Evolutionary conservation across 140 eudicot species (phyloP).

Genomic region (Flaveria floridana): DNA sequence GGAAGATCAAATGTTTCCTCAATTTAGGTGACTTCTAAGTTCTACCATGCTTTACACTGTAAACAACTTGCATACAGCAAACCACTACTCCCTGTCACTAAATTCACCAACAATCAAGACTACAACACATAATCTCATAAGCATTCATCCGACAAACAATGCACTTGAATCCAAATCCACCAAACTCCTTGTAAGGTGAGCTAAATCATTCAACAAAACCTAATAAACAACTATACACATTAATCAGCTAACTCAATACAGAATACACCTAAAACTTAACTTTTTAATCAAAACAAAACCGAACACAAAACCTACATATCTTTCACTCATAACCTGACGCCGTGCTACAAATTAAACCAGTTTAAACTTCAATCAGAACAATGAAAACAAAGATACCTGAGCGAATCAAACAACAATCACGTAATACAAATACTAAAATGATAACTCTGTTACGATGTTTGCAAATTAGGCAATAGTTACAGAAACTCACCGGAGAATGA

Average conservation of each 20-base stretch:
- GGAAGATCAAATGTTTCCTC: background rate
- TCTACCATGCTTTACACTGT: background rate
- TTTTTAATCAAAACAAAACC: background rate
- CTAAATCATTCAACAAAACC: background rate
- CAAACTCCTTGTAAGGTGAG: too few species aligned
- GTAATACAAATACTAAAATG: background rate
- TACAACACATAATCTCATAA: background rate
- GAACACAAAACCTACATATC: conserved; percentile 12
- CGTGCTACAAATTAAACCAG: background rate
- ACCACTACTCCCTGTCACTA: conserved; percentile 2
- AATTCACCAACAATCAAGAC: background rate
- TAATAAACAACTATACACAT: background rate
- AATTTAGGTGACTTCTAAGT: background rate
- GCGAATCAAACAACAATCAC: conserved; percentile 15
- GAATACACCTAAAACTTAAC: conserved; percentile 19
- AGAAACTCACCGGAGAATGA: conserved; percentile 25
- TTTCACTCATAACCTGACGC: background rate
- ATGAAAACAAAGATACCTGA: background rate
- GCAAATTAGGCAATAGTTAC: conserved; percentile 23
- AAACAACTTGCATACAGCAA: background rate
- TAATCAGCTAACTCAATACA: conserved; percentile 17
- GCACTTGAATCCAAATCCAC: conserved; percentile 12
- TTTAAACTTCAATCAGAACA: background rate
- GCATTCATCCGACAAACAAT: background rate
- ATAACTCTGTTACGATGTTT: conserved; percentile 9